Conservation (phyloP, 257 asterid genomes). For the Phtheirospermum japonicum region DNA sequence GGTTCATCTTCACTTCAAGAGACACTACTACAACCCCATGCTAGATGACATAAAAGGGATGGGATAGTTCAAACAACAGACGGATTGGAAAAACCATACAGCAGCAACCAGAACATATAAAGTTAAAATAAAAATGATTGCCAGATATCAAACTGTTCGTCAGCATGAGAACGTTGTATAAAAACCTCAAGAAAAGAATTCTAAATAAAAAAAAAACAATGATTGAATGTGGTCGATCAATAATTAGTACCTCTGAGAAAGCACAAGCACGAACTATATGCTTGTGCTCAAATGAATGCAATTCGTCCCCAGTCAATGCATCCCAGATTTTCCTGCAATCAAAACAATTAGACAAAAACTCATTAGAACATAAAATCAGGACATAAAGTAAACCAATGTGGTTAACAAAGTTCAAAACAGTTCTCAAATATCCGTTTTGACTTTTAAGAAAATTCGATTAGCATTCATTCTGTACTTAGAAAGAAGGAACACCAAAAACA, state of each 20-base stretch:
- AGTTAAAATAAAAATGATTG: no score
- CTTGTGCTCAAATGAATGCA: conserved; percentile 95
- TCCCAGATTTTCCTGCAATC: conserved; percentile 91
- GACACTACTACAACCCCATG: not conserved
- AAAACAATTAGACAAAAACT: no score
- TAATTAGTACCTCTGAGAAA: conserved; percentile 76
- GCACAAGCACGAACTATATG: conserved; percentile 97
- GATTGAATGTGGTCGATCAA: not conserved
- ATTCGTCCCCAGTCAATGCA: conserved; percentile 88
- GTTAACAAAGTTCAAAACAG: conserved; percentile 7
- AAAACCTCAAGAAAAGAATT: not conserved
- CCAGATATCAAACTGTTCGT: not conserved
- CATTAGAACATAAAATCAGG: conserved; percentile 18
- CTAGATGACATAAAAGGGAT: not conserved
- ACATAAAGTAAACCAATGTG: not conserved
- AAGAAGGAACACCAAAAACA: conserved; percentile 11
- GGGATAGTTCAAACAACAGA: not conserved
- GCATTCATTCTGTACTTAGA: conserved; percentile 1
- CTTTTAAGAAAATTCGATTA: not conserved
- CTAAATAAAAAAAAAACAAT: not conserved
- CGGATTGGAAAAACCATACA: not conserved
- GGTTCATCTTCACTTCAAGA: not conserved
- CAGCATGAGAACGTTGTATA: not conserved
- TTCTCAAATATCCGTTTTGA: not conserved
- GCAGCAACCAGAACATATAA: not conserved